Conservation (phyloP, 164 flowering plant species). For the Macadamia integrifolia region DNA sequence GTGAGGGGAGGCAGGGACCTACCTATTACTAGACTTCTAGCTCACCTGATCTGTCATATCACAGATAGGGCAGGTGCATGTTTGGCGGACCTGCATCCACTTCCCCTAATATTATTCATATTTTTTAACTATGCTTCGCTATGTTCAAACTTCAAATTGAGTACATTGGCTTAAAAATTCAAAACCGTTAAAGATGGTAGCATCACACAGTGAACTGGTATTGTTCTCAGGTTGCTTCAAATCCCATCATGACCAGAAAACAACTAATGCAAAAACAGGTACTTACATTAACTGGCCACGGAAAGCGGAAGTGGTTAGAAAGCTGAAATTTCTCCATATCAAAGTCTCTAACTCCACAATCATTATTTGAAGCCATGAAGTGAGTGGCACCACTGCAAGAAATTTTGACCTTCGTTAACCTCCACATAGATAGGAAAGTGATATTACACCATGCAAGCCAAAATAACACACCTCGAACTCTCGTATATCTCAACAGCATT, state of each 20-base stretch:
- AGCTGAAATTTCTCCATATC: conserved; percentile 80
- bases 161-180: too few relatives aligned
- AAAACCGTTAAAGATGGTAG: too few relatives aligned
- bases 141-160: too few relatives aligned
- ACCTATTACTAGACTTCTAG: too few relatives aligned
- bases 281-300: conserved; percentile 96
- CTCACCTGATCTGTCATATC: too few relatives aligned
- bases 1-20: too few relatives aligned
- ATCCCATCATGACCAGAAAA: background rate
- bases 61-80: too few relatives aligned
- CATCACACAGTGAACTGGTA: too few relatives aligned
- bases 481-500: conserved; percentile 91
- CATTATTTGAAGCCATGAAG: conserved; percentile 82
- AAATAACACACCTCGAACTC: conserved; percentile 43
- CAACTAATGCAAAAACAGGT: background rate
- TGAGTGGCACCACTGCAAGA: conserved; percentile 65
- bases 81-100: too few relatives aligned
- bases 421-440: background rate
- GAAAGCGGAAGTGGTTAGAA: conserved; percentile 51
- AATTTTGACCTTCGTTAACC: conserved; percentile 2
- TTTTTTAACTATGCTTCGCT: too few relatives aligned
- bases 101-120: too few relatives aligned
- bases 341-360: conserved; percentile 74
- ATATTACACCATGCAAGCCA: background rate
- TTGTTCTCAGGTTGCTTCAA: too few relatives aligned